Evolutionary conservation across 2,329 filamentous ascomycete species (phyloP).

Genomic region (Xylariaceae sp.): DNA sequence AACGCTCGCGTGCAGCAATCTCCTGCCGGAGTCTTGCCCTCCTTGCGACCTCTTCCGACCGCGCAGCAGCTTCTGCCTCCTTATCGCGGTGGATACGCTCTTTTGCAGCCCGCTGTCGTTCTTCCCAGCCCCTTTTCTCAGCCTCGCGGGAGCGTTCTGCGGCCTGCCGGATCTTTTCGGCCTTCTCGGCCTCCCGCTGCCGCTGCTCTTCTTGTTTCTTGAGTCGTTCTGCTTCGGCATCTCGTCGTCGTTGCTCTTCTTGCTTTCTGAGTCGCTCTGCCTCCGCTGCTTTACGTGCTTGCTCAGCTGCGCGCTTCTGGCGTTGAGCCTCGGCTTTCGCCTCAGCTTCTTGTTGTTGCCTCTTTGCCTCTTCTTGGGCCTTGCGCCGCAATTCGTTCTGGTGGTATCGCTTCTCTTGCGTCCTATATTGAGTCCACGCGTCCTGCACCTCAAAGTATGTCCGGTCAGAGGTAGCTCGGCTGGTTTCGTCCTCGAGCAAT

Average conservation of each 20-base stretch:
- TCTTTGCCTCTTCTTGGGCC: not conserved
- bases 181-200: too few species aligned
- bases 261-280: not conserved
- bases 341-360: not conserved
- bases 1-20: not conserved
- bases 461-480: not conserved
- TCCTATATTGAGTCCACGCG: not conserved
- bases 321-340: not conserved
- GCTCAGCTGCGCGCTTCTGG: too few species aligned
- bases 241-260: not conserved
- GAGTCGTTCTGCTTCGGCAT: not conserved
- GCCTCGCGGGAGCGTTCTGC: not conserved
- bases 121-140: not conserved
- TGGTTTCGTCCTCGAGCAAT: not conserved
- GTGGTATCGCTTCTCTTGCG: not conserved
- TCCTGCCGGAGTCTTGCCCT: constrained; percentile 1
- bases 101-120: not conserved
- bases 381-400: not conserved
- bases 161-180: not conserved
- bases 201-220: not conserved
- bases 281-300: not conserved
- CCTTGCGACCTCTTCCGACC: not conserved
- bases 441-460: not conserved
- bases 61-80: not conserved
- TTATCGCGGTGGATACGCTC: not conserved